Evolutionary conservation across 305 asterid genomes (phyloP), one percentile per base, ranked within the genome.

Genomic region (Fraxinus paxiana): DNA sequence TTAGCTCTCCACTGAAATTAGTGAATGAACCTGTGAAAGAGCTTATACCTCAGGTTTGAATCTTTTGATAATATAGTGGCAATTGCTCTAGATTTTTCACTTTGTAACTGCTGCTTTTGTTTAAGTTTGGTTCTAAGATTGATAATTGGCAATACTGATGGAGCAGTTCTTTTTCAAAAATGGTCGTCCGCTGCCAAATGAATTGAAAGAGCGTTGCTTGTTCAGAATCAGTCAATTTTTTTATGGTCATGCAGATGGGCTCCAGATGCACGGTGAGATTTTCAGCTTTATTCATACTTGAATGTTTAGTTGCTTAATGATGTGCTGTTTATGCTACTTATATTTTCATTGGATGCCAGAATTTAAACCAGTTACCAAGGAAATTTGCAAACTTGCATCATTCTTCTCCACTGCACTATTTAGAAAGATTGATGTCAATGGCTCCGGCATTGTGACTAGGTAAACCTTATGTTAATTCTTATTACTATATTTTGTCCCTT

Each of bases 351-450:
- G 82, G 82, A 59, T 86, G 81, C 83, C 92, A 96, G 99, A 94
- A 87, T 92, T 94, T 75, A 96, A 96, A 87, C 94, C 92, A 18
- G 92, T 96, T 82, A 94, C 98, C 1, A 93, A 94, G 88, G 99
- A 96, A 86, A 90, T 96, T 18, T 96, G 99, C 93, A 96, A 96
- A 97, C 95, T 96, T 43, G 98, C 99, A 0, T 94, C 99, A 54
- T 96, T 96, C 93, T 93, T 94, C 90, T 96, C 99, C 77, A 75
- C 92, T 33, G 90, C 88, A 41, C 93, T 96, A 81, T 96, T 96
- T 84, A 91, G 88, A 85, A 94, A 89, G 91, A 96, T 94, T 22
- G 99, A 96, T 81, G 83, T 86, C 38, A 88, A 84, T 82, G 82
- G 90, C 81, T 89, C 89, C 33, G 98, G 99, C 79, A 77, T 88